phyloP scores from a whole-genome alignment of 1,284 basidiomycete genomes.

The Chiua sp. region DNA sequence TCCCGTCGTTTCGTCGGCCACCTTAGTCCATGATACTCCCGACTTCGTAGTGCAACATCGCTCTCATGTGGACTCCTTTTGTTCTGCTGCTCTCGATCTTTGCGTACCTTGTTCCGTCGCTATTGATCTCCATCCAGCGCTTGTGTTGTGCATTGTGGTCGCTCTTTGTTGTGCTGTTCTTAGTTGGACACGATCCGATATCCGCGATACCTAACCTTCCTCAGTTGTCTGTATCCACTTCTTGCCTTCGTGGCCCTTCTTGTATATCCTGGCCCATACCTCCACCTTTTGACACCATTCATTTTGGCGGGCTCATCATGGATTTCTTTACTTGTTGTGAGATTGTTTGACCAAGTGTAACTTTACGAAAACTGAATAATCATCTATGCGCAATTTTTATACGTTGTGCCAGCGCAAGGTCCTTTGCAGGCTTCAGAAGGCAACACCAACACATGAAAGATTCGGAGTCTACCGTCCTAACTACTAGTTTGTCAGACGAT shows the following conservation, averaged over 20 bases:
- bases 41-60: slow-evolving; percentile 17
- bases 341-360: slow-evolving; percentile 33
- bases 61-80: slow-evolving; percentile 21
- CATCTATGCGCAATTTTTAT: slow-evolving; percentile 9
- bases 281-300: slow-evolving; percentile 2
- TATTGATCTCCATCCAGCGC: slow-evolving; percentile 21
- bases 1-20: slow-evolving; percentile 23
- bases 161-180: slow-evolving; percentile 18
- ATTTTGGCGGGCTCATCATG: slow-evolving; percentile 10
- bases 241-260: slow-evolving; percentile 22
- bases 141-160: slow-evolving; percentile 13
- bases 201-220: slow-evolving; percentile 25
- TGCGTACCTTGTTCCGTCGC: slow-evolving; percentile 17
- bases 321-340: slow-evolving; percentile 19
- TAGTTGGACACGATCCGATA: slow-evolving; percentile 7
- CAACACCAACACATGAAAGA: too few relatives aligned
- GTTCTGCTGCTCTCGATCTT: slow-evolving; percentile 32
- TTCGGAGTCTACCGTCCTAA: too few relatives aligned
- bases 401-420: too few relatives aligned
- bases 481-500: too few relatives aligned
- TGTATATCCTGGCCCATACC: slow-evolving; percentile 25
- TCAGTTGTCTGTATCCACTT: slow-evolving; percentile 8
- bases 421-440: too few relatives aligned
- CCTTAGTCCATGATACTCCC: neutral
- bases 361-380: slow-evolving; percentile 31